Conservation (phyloP, 768 basidiomycete genomes). For the Pulveroboletus sp. region DNA sequence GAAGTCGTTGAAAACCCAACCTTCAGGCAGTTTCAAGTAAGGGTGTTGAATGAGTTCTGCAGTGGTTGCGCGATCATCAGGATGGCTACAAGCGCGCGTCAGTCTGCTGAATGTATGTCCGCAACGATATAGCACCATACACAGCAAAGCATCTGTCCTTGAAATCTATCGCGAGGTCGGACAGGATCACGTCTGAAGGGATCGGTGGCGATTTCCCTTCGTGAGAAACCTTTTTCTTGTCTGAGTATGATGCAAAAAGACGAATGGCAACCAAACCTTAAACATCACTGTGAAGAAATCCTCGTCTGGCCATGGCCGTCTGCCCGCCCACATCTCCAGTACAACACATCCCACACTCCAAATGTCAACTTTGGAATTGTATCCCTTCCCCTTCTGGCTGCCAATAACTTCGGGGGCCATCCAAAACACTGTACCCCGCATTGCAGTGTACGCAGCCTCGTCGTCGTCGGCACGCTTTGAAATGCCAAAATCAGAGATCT, state of each 20-base stretch:
- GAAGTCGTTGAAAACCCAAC: slow-evolving; percentile 70
- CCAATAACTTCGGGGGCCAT: slow-evolving; percentile 97
- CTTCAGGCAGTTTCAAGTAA: slow-evolving; percentile 69
- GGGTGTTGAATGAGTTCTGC: slow-evolving; percentile 76
- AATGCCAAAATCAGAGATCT: slow-evolving; percentile 98
- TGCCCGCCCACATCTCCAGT: slow-evolving; percentile 98
- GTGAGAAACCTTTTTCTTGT: slow-evolving; percentile 65
- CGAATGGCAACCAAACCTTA: slow-evolving; percentile 53
- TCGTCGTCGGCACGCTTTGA: slow-evolving; percentile 94
- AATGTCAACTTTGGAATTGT: slow-evolving; percentile 96
- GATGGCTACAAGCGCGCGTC: slow-evolving; percentile 51
- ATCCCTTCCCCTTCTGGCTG: slow-evolving; percentile 76
- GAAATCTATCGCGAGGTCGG: slow-evolving; percentile 80
- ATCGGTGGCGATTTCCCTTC: slow-evolving; percentile 86
- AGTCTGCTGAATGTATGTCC: background rate
- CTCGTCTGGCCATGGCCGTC: slow-evolving; percentile 89
- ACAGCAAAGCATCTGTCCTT: slow-evolving; percentile 86
- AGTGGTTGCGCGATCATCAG: slow-evolving; percentile 78
- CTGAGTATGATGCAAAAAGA: background rate
- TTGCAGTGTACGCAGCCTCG: slow-evolving; percentile 80
- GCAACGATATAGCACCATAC: slow-evolving; percentile 48
- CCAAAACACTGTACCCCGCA: slow-evolving; percentile 99
- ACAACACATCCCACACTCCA: slow-evolving; percentile 99
- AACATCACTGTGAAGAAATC: slow-evolving; percentile 92
- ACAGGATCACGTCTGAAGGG: slow-evolving; percentile 76